Evolutionary conservation across 2,329 filamentous ascomycete genomes (phyloP).

Genomic region (Magnaporthiopsis rhizophila): DNA sequence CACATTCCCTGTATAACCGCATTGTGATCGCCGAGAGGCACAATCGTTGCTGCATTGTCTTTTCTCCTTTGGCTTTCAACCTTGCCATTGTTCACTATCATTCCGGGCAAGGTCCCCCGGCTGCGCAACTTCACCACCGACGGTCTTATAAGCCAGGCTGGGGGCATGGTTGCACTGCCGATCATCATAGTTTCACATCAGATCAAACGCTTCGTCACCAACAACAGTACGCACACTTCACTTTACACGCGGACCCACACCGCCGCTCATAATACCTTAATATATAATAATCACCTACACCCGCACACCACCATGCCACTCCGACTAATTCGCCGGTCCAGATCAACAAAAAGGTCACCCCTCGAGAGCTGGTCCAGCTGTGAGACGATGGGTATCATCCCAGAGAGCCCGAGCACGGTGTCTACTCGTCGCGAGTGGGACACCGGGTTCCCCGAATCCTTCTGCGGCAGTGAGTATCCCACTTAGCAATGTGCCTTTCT

Average conservation of each 20-base stretch:
- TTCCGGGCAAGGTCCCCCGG: neutral
- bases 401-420: conserved; percentile 5
- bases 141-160: neutral
- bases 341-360: conserved; percentile 4
- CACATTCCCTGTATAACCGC: no score
- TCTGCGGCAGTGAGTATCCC: conserved; percentile 33
- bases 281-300: neutral
- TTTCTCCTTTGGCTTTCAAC: neutral
- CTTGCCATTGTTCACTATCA: neutral
- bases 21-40: neutral
- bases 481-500: no score
- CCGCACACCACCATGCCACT: neutral
- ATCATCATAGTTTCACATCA: neutral
- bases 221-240: neutral
- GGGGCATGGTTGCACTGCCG: neutral
- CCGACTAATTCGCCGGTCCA: conserved; percentile 7
- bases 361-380: conserved; percentile 15
- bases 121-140: neutral
- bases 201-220: neutral
- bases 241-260: neutral
- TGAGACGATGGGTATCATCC: conserved; percentile 8
- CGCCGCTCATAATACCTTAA: neutral
- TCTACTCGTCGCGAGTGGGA: conserved; percentile 17
- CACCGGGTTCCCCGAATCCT: conserved; percentile 43
- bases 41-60: neutral